Conservation (phyloP, 371 early-diverging fungal genomes). For the Batrachochytrium dendrobatidis region DNA sequence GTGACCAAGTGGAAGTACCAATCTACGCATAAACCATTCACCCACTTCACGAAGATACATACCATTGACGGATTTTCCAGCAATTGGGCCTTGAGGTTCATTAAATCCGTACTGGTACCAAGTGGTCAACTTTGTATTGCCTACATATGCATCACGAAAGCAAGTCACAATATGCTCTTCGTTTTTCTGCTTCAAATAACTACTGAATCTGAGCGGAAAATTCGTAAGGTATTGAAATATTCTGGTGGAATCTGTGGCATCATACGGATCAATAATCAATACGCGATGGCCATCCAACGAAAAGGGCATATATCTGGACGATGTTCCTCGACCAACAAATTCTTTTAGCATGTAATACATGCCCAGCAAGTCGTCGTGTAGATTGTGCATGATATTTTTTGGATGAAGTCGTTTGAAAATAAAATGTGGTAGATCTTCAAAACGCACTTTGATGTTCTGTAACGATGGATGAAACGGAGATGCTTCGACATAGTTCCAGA, state of each 20-base stretch:
- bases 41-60: slow-evolving; percentile 35
- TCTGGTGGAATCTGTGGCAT: slow-evolving; percentile 23
- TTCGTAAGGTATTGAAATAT: slow-evolving; percentile 35
- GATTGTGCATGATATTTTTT: slow-evolving; percentile 45
- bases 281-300: slow-evolving; percentile 28
- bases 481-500: slow-evolving; percentile 33
- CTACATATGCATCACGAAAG: slow-evolving; percentile 41
- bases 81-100: slow-evolving; percentile 42
- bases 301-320: slow-evolving; percentile 21
- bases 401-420: slow-evolving; percentile 36
- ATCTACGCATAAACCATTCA: slow-evolving; percentile 27
- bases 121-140: slow-evolving; percentile 32
- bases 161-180: slow-evolving; percentile 33
- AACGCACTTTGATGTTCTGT: slow-evolving; percentile 29
- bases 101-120: slow-evolving; percentile 52
- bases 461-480: slow-evolving; percentile 19
- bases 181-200: slow-evolving; percentile 19
- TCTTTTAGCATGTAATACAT: slow-evolving; percentile 34
- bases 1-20: slow-evolving; percentile 24
- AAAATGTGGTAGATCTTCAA: slow-evolving; percentile 27
- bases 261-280: slow-evolving; percentile 29
- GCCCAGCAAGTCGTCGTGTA: slow-evolving; percentile 44
- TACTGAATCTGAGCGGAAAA: slow-evolving; percentile 23
- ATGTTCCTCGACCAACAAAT: slow-evolving; percentile 17
- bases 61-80: slow-evolving; percentile 31